Percentiles rank a stretch among this genome's conserved stretches.
Conservation (phyloP, 345 rosid genomes). For the Rhizophora mangle region DNA sequence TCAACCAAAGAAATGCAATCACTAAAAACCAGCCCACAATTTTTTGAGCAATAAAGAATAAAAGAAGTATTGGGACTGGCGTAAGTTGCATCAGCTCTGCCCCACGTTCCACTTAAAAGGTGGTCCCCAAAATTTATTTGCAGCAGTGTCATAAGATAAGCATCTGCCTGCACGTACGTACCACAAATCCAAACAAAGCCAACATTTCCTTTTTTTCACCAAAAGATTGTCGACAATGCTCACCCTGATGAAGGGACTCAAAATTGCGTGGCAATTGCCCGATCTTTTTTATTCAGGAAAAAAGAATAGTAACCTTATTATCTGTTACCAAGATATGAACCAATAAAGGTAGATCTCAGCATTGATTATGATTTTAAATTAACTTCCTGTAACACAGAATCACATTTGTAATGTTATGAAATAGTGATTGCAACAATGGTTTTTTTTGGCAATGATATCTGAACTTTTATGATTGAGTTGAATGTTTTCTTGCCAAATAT, state of each 20-base stretch:
- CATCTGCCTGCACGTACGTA: conserved; percentile 8
- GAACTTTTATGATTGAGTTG: too few species aligned
- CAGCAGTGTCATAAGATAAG: conserved; percentile 15
- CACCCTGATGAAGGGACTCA: conserved; percentile 16
- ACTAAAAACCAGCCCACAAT: too few species aligned
- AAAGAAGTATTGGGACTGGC: background rate
- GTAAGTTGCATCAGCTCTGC: conserved; percentile 9
- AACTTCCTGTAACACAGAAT: too few species aligned
- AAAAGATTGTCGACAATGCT: conserved; percentile 2
- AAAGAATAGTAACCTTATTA: conserved; percentile 7
- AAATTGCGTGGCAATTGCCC: conserved; percentile 13
- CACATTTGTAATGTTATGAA: too few species aligned
- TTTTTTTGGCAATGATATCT: too few species aligned
- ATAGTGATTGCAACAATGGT: too few species aligned
- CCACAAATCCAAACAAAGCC: conserved; percentile 1
- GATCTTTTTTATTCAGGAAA: conserved; percentile 5
- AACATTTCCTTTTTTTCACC: background rate
- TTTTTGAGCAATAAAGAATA: too few species aligned
- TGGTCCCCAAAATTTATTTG: conserved; percentile 9
- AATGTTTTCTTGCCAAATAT: too few species aligned
- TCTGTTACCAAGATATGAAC: too few species aligned
- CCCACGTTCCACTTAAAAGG: conserved; percentile 3
- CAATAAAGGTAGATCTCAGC: too few species aligned
- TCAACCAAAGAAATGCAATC: too few species aligned
- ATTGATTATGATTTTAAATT: too few species aligned